A percentile compares a stretch with the other conserved stretches of the same genome.
Evolutionary conservation across 2,329 filamentous ascomycete genomes (phyloP).

Genomic region (Aspergillus udagawae): DNA sequence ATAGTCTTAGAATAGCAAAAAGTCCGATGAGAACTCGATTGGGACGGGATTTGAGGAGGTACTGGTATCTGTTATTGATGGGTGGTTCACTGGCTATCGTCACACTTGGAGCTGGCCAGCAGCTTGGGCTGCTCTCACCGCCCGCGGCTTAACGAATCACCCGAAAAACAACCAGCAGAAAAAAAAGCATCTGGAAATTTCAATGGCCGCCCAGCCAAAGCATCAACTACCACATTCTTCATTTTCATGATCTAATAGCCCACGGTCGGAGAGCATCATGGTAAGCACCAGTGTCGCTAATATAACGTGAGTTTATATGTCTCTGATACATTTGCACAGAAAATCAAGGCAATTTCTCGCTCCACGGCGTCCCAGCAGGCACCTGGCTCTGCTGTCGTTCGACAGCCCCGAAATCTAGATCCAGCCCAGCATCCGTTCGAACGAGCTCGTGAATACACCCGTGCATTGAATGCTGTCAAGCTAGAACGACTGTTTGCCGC

Average conservation of each 20-base stretch:
- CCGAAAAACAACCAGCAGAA: conserved; percentile 21
- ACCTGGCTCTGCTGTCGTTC: conserved; percentile 43
- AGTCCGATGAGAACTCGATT: background rate
- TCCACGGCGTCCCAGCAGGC: conserved; percentile 45
- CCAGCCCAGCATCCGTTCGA: conserved; percentile 87
- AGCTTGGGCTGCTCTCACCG: conserved; percentile 25
- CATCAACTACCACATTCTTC: conserved; percentile 4
- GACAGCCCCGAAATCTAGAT: conserved; percentile 59
- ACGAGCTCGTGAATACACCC: conserved; percentile 78
- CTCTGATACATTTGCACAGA: conserved; percentile 31
- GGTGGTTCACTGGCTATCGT: conserved; percentile 12
- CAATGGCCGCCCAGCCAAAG: conserved; percentile 15
- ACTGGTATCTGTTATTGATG: conserved; percentile 13
- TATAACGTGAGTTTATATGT: background rate
- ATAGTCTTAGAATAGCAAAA: background rate
- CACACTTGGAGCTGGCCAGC: conserved; percentile 17
- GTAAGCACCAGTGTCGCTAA: conserved; percentile 17
- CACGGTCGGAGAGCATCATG: conserved; percentile 23
- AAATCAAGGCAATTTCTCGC: conserved; percentile 54
- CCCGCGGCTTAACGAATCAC: conserved; percentile 30
- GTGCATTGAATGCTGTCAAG: conserved; percentile 80
- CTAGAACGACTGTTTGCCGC: conserved; percentile 87
- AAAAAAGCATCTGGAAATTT: conserved; percentile 25
- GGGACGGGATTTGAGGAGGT: conserved; percentile 14
- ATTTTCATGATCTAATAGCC: conserved; percentile 7